Base-by-base conservation (phyloP, 176 grass and related monocot genomes). In the Raddia distichophylla region DNA sequence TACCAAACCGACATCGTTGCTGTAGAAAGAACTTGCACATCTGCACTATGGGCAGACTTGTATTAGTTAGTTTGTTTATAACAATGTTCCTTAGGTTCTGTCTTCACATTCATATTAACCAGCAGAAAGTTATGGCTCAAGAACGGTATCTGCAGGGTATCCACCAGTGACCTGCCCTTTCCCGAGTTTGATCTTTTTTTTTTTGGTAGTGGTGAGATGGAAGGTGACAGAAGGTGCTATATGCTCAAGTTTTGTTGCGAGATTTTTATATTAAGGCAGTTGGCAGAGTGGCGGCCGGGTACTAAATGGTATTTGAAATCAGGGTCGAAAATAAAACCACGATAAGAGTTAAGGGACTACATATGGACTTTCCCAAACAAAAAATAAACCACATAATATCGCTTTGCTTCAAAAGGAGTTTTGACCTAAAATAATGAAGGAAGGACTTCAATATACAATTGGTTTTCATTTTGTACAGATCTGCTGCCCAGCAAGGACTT, bases 11-110 rank as follows among this genome's bases (percentile, higher is more conserved):
- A 90, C 95, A 98, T 93, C 95, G 90, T 84, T 98, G 92, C 82
- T 98, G 95, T 73, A 89, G 95, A 92, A 98, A 98, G 86, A 98
- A 98, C 92, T 91, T 94, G 88, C 95, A 98, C 90, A 93, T 98
- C 95, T 98, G 90, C 86, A 85, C 76, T 91, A 87, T 40, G 85
- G 67, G 75, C 69, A 76, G 76, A 89, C 59, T 77, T 87, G 56
- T 77, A 84, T 97, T 91, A 94, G 85, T 92, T 82, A 51, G 65
- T 81, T 65, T 73, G 71, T 33, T 58, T 51, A 69, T 47, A 78
- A 60, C 4, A 85, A 10, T 15, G 62, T 2, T 4, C 16, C 71
- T 2, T 64, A 32, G 17, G 46, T 80, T 61, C 76, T 59, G 2
- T 42, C 78, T 76, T 76, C 64, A 80, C 64, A 85, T 54, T 80